Base-by-base conservation (phyloP, 192 early-diverging fungal species). In the Entomortierella chlamydospora region DNA sequence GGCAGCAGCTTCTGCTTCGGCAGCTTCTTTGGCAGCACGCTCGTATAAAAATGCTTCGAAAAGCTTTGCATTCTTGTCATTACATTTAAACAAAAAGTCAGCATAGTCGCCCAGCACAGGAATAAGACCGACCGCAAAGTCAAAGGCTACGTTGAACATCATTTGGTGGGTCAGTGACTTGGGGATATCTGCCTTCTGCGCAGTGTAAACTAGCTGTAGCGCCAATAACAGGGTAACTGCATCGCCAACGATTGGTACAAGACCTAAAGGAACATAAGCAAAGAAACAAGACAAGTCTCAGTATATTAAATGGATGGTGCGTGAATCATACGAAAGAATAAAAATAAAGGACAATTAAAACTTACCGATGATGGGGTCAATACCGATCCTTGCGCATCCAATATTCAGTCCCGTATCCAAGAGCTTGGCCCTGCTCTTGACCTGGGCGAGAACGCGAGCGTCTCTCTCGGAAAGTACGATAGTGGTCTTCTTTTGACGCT, bases 171-270 rank as follows among this genome's bases (percentile, higher is more conserved):
- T 64, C 6, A 89, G 26, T 18, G 54, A 18, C 17, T 62, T 58
- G 30, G 88, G 88, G 11, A 89, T 74, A 49, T 86, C 70, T 1
- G 83, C 87, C 60, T 80, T 34, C 43, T 65, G 71, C 11, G 85
- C 84, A 4, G 66, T 83, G 42, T 64, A 62, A 25, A 89, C 52
- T 1, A 89, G 39, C 9, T 73, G 62, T 30, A 87, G 18, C 11
- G 84, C 81, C 25, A 89, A 64, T 10, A 72, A 26, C 31, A 81
- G 15, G 2, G 82, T 80, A 22, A 87, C 62, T 2, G 58, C 42
- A 72, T 89, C 88, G 26, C 88, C 88, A 45, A 83, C 69, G 25
- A 81, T 68, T 20, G 88, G 88, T 34, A 89, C 76, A 37, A 87
- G 71, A 50, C 86, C 86, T 87, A 69, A 17, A 69, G 7, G 18